Percentiles rank a stretch among this genome's conserved stretches.
Conservation (phyloP, 2,329 filamentous ascomycete genomes). For the Dothistroma pini region DNA sequence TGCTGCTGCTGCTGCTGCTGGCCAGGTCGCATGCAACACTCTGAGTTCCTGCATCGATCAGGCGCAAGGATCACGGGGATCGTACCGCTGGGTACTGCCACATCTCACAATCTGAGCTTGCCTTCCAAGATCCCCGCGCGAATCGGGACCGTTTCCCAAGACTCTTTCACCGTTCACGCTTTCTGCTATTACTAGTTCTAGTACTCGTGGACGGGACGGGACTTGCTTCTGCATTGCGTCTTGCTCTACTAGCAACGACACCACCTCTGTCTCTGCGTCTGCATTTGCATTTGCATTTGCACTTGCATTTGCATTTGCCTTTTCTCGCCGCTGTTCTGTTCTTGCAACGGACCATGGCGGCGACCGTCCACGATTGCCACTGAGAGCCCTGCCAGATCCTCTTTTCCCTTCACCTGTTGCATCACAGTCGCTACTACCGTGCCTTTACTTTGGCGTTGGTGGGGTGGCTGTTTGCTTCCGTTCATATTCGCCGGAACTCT, state of each 20-base stretch:
- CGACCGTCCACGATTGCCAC: conserved; percentile 1
- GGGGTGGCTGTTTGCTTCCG: neutral
- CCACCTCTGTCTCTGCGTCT: neutral
- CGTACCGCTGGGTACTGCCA: neutral
- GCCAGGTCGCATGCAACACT: neutral
- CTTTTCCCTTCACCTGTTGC: neutral
- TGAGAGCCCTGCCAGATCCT: neutral
- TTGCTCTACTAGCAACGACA: neutral
- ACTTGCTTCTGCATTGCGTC: neutral
- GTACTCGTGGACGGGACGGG: neutral
- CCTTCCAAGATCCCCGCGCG: neutral
- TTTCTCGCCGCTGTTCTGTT: neutral
- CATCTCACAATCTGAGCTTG: neutral
- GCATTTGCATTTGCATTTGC: neutral
- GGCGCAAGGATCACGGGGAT: neutral
- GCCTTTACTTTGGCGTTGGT: neutral
- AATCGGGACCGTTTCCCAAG: neutral
- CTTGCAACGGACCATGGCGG: neutral
- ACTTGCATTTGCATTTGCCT: neutral
- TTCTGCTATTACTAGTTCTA: neutral
- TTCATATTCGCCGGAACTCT: neutral
- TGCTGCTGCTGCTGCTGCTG: too few relatives aligned
- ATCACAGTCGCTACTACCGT: conserved; percentile 12
- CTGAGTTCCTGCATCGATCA: neutral
- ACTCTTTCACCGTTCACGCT: neutral